Evolutionary conservation across 177 flowering plant species (phyloP).

Genomic region (Vitis hybrid): DNA sequence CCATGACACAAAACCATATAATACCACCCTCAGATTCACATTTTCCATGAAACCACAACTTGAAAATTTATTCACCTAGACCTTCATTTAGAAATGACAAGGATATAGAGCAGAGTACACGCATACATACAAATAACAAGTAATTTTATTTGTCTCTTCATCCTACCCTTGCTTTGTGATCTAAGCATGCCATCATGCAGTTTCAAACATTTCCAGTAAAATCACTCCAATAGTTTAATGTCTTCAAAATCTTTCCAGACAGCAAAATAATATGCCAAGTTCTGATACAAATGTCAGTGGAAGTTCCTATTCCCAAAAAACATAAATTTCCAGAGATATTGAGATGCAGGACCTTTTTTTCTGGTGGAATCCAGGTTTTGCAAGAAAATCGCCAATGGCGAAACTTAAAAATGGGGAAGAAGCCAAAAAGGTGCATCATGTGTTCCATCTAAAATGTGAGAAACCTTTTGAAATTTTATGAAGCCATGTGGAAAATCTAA

Average conservation of each 20-base stretch:
- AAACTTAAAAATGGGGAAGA: not conserved
- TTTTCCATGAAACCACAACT: too few relatives aligned
- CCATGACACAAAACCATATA: too few relatives aligned
- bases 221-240: not conserved
- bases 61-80: too few relatives aligned
- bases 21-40: too few relatives aligned
- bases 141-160: not conserved
- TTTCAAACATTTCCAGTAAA: too few relatives aligned
- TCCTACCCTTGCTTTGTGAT: not conserved
- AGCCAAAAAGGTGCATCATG: not conserved
- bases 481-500: too few relatives aligned
- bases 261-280: not conserved
- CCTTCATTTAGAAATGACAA: too few relatives aligned
- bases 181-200: too few relatives aligned
- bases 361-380: not conserved
- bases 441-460: too few relatives aligned
- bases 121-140: not conserved
- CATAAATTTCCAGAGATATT: not conserved
- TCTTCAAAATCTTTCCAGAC: not conserved
- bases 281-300: not conserved
- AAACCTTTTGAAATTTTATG: too few relatives aligned
- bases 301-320: not conserved
- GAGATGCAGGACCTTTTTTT: not conserved
- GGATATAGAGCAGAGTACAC: too few relatives aligned
- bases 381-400: too few relatives aligned